Percentiles rank a stretch among this genome's conserved stretches.
Evolutionary conservation across 495 filamentous ascomycete genomes (phyloP).

Genomic region (Penicillium ucsense): DNA sequence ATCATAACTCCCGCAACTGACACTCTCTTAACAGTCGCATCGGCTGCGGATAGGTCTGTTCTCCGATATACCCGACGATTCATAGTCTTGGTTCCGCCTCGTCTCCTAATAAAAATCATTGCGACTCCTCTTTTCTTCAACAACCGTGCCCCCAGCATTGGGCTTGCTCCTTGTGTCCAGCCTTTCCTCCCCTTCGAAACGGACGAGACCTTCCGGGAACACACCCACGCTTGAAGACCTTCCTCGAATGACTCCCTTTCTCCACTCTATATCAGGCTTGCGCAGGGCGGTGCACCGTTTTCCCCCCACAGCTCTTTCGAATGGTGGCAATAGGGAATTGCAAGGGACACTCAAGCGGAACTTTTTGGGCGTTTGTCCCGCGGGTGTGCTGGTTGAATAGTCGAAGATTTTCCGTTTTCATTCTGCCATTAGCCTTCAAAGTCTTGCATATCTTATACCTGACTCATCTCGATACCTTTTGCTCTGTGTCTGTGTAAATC

Average conservation of each 20-base stretch:
- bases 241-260: too few relatives aligned
- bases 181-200: slow-evolving; percentile 5
- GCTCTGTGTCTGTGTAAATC: not conserved
- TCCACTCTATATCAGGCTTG: too few relatives aligned
- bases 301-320: too few relatives aligned
- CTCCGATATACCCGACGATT: slow-evolving; percentile 33
- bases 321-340: too few relatives aligned
- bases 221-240: slow-evolving; percentile 1
- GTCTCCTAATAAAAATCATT: slow-evolving; percentile 4
- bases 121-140: slow-evolving; percentile 10
- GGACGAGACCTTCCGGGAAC: not conserved
- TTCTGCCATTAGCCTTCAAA: slow-evolving; percentile 2
- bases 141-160: slow-evolving; percentile 14
- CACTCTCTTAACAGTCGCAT: slow-evolving; percentile 25
- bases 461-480: not conserved
- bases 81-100: slow-evolving; percentile 20
- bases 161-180: slow-evolving; percentile 6
- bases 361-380: too few relatives aligned
- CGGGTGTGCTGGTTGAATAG: slow-evolving; percentile 1
- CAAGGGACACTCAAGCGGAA: too few relatives aligned
- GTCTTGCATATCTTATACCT: slow-evolving; percentile 9
- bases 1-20: too few relatives aligned
- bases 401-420: slow-evolving; percentile 8
- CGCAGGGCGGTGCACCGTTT: too few relatives aligned
- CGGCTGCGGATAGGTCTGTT: slow-evolving; percentile 42